A percentile compares a stretch with the other conserved stretches of the same genome.
phyloP scores from a whole-genome alignment of 306 rosid species.

The Senna siamea region DNA sequence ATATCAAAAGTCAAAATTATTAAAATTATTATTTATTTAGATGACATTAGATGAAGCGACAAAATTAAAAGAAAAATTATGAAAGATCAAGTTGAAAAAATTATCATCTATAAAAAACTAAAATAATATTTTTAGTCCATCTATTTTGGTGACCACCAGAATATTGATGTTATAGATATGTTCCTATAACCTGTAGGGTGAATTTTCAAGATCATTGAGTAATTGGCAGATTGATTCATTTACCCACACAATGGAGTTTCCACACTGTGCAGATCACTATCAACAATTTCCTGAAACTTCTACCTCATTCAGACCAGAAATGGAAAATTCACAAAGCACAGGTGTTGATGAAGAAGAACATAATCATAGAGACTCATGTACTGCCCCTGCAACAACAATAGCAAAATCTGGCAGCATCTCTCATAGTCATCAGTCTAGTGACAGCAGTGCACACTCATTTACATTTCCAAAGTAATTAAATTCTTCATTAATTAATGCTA shows the following conservation, averaged over 20 bases:
- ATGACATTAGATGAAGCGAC: too few relatives aligned
- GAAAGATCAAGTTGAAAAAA: too few relatives aligned
- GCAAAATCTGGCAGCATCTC: constrained; percentile 45
- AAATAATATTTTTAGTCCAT: too few relatives aligned
- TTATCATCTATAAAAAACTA: too few relatives aligned
- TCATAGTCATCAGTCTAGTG: constrained; percentile 49
- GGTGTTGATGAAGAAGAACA: constrained; percentile 21
- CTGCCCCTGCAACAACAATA: neutral
- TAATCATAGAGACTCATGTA: constrained; percentile 33
- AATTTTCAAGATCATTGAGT: constrained; percentile 38
- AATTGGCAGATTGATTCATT: constrained; percentile 30
- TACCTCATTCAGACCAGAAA: too few relatives aligned
- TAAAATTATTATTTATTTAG: too few relatives aligned
- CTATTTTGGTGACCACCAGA: too few relatives aligned
- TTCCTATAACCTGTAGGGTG: too few relatives aligned
- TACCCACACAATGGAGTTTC: constrained; percentile 41
- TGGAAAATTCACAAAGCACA: constrained; percentile 29
- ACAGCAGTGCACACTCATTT: constrained; percentile 80
- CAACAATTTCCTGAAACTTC: too few relatives aligned
- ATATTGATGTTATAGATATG: too few relatives aligned
- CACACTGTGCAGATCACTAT: neutral
- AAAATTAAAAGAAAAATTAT: too few relatives aligned
- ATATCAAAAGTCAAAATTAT: too few relatives aligned
- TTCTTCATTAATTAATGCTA: neutral
- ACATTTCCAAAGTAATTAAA: constrained; percentile 83